Evolutionary conservation across 768 basidiomycete species (phyloP), one percentile per base, ranked within the genome.

Genomic region (Auriculariales sp.): DNA sequence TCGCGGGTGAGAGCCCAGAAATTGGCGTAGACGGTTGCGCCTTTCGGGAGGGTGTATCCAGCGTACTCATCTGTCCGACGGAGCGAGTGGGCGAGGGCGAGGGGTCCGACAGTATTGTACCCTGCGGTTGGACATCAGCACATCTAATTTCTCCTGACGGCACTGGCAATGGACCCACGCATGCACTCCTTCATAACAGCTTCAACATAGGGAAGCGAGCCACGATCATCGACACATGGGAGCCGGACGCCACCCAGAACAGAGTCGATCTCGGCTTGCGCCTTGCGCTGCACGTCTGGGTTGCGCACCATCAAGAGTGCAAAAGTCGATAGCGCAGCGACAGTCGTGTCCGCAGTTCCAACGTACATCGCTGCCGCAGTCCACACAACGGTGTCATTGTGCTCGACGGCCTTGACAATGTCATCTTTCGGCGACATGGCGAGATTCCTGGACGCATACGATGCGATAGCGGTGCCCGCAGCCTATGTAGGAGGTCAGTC

Each of bases 151-250:
- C 31, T 32, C 31, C 31, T 32, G 31, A 15, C 7, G 15, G 9
- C 9, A 9, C 15, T 32, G 9, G 15, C 15, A 7, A 15, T 9
- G 9, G 15, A 32, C 31, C 9, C 22, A 44, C 61, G 48, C 28
- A 61, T 28, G 19, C 53, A 45, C 49, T 62, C 61, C 48, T 57
- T 55, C 35, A 57, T 35, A 12, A 62, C 14, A 10, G 59, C 59
- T 2, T 52, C 52, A 24, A 58, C 36, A 34, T 62, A 62, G 9
- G 61, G 61, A 14, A 62, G 44, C 32, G 27, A 22, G 19, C 47
- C 52, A 33, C 50, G 31, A 9, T 59, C 58, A 1, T 48, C 28
- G 24, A 55, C 32, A 2, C n/a, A 53, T 4, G 61, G 61, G 11
- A 59, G 47, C 14, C 58, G 49, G 31, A 31, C 27, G 10, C 12